Evolutionary conservation across 495 filamentous ascomycete species (phyloP), one percentile per base, ranked within the genome.

Genomic region (Penicillium lagena): DNA sequence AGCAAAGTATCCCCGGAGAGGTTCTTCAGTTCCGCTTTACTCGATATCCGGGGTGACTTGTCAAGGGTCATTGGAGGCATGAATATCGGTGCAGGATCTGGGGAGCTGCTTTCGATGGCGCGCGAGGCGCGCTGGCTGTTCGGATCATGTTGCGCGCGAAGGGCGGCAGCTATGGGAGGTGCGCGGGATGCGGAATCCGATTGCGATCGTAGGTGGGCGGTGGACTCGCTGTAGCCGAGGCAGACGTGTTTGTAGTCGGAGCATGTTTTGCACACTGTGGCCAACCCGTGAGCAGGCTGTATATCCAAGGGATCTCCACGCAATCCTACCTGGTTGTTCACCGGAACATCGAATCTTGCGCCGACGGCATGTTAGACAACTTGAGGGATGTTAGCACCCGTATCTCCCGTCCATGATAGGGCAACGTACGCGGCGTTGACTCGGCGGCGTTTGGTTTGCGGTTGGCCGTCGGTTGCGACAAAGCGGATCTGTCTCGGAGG

Each of bases 311-410:
- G 8, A 27, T 22, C n/a, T 3, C 9, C 13, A 14, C 30, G 36
- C n/a, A 6, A 10, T 51, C 61, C 37, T 58, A 73, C 70, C 66
- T 63, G 83, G 83, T 50, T 81, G 79, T 66, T 87, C 83, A 44
- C 86, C 87, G 22, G 84, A 87, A 60, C 87, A 90, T 62, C 87
- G 77, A 44, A 86, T 90, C 67, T 90, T 90, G 63, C 87, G 78
- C 56, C 83, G 87, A 62, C 86, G 82, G 64, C 86, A 89, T 42
- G 85, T 90, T 47, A 81, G 72, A 66, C 86, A 88, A 51, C 84
- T 87, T 38, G 39, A 9, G 12, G 12, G 35, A 29, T 29, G 49
- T 56, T 44, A 58, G 45, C 38, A 44, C 50, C 55, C 57, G 30
- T 49, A 53, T 51, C 54, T 12, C 39, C 3, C 15, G 15, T 9